Percentiles rank a stretch among this genome's conserved stretches.
phyloP scores from a whole-genome alignment of 345 rosid species.

The Gossypium rotundifolium region DNA sequence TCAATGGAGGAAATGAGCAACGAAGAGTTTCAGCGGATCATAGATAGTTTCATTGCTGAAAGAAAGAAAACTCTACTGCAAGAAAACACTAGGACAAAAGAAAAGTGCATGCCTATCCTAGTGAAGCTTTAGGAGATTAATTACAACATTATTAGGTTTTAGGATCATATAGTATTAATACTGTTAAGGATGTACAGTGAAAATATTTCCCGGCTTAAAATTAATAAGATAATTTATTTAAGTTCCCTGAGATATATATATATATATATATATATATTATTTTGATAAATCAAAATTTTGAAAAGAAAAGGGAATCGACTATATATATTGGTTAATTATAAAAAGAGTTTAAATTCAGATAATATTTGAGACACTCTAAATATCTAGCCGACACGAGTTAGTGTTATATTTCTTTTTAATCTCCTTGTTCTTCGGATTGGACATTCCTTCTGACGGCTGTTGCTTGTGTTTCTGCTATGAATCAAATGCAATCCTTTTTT shows the following conservation, averaged over 20 bases:
- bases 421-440: not conserved
- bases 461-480: not conserved
- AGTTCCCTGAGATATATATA: not conserved
- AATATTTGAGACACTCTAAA: rapidly evolving
- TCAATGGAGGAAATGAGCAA: slow-evolving; percentile 24
- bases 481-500: not conserved
- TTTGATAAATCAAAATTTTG: too few relatives aligned
- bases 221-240: not conserved
- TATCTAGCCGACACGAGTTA: too few relatives aligned
- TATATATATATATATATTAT: too few relatives aligned
- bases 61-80: slow-evolving; percentile 9
- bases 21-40: slow-evolving; percentile 25
- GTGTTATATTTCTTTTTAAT: not conserved
- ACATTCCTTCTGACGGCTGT: not conserved
- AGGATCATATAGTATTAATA: not conserved
- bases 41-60: slow-evolving; percentile 27
- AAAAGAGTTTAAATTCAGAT: too few relatives aligned
- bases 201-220: not conserved
- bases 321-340: too few relatives aligned
- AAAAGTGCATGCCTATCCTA: not conserved
- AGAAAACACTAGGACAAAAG: not conserved
- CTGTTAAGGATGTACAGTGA: not conserved
- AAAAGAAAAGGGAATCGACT: too few relatives aligned
- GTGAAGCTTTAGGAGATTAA: not conserved
- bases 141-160: not conserved